Base-by-base conservation (phyloP, 257 asterid genomes). In the Primulina huaijiensis region DNA sequence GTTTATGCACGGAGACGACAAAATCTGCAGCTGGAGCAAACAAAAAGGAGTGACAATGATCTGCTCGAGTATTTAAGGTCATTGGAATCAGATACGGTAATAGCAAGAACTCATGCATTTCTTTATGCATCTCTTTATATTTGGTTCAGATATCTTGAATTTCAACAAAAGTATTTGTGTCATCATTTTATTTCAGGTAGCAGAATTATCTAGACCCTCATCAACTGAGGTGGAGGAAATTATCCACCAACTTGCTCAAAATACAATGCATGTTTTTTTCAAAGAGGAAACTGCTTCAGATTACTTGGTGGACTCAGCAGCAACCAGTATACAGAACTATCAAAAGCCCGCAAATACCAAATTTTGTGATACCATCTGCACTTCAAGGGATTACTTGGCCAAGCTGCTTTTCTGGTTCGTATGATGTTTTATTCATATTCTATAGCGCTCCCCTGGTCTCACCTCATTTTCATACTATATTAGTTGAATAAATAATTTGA, bases 401-500 rank as follows among this genome's bases (percentile, higher is more conserved):
- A 91, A 89, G 84, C 84, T 94, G 61, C 97, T 94, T 72, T 94
- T 94, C 91, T 93, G 99, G 99, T 90, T 63, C 81, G 88, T 74
- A 35, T 29, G 37, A 17, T 70, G 20, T 17, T 37, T 30, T 56
- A 29, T 40, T 60, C 40, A 43, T 52, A 37, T 53, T 77, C 5
- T 10, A 25, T 62, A 23, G 27, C 63, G 16, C 8, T 38, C 57
- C 75, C 69, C 57, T 31, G 6, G 14, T 52, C 0, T 50, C 67
- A 50, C 25, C 46, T 62, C 3, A 14, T 62, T 55, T 23, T 10
- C n/a, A 38, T 55, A 25, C 35, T 38, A 66, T 37, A 10, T 35
- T 37, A 16, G 23, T n/a, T 43, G 62, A n/a, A 40, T 19, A 58
- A 5, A n/a, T 25, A 40, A 72, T 31, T 29, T 35, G 7, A 31